A percentile compares a stretch with the other conserved stretches of the same genome.
Conservation (phyloP, 768 basidiomycete species). For the Asterophora parasitica region DNA sequence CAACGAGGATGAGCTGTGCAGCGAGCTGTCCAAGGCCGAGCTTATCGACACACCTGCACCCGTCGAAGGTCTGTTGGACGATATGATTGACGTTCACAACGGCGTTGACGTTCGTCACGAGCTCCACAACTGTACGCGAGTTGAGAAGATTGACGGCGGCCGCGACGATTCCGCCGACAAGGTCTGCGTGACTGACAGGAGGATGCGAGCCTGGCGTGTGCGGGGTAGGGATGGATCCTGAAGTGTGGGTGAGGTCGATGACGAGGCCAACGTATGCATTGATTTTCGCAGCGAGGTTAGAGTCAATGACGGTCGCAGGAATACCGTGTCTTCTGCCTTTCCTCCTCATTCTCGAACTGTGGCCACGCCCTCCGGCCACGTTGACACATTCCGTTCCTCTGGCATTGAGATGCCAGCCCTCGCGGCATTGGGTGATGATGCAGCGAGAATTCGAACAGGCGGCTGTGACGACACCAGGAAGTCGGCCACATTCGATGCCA, state of each 20-base stretch:
- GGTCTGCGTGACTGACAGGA: conserved; percentile 13
- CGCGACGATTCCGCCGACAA: conserved; percentile 17
- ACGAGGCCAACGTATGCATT: conserved; percentile 18
- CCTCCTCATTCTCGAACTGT: conserved; percentile 16
- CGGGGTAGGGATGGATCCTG: neutral
- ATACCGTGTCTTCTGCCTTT: conserved; percentile 12
- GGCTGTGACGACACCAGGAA: conserved; percentile 21
- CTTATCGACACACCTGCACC: conserved; percentile 18
- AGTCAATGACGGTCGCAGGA: conserved; percentile 10
- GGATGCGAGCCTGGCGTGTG: conserved; percentile 4
- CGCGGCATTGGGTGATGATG: conserved; percentile 22
- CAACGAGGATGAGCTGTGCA: conserved; percentile 15
- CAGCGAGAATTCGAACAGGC: conserved; percentile 24
- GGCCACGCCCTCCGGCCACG: conserved; percentile 2
- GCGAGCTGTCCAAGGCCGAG: conserved; percentile 17
- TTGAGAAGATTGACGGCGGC: conserved; percentile 18
- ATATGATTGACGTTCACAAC: conserved; percentile 19
- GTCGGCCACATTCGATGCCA: conserved; percentile 27
- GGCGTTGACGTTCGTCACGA: conserved; percentile 16
- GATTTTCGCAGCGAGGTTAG: conserved; percentile 16
- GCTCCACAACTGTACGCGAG: conserved; percentile 17
- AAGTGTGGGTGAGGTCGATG: conserved; percentile 13
- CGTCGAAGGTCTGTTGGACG: conserved; percentile 14
- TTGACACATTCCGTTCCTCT: conserved; percentile 19
- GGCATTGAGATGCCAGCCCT: conserved; percentile 23